Evolutionary conservation across 768 basidiomycete species (phyloP), one percentile per base, ranked within the genome.

Genomic region (Rhizopogon roseolus): DNA sequence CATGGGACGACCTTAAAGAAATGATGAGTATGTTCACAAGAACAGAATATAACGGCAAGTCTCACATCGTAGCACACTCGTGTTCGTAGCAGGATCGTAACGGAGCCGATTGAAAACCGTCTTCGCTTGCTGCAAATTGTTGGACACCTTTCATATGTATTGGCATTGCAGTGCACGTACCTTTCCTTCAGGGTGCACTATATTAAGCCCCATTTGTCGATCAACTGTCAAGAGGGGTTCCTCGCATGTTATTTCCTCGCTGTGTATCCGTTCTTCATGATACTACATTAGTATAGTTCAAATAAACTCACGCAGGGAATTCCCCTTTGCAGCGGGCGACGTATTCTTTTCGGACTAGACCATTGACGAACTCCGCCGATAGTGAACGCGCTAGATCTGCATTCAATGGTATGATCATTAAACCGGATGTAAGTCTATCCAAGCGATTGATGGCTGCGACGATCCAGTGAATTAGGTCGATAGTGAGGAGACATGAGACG

Each of bases 121-220:
- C 67, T 89, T 89, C 0, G 96, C 91, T 16, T 79, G 80, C 92
- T 97, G 61, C 44, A 51, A 57, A 54, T 19, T 42, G 50, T 50
- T 45, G 48, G 43, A 37, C 22, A 36, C 6, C 34, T 25, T 1
- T 14, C 22, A 2, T n/a, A 3, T 14, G 5, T 8, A 36, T 11
- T 5, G 13, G 3, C 19, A 22, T 22, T 5, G 22, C 25, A 49
- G 40, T 13, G 25, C 50, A 49, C 53, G 14, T 50, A 52, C 37
- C 79, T 98, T 94, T 41, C 97, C 97, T 53, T 95, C 85, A 0
- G 95, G 93, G 64, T 97, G 93, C 14, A 98, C 91, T 49, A 98
- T 88, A 56, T 98, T 98, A 43, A 99, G 71, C 4, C 97, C 97
- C 86, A 98, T 94, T 66, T 98, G 95, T 49, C 94, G 80, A 70